Percentiles rank a stretch among this genome's conserved stretches.
Evolutionary conservation across 495 filamentous ascomycete species (phyloP).

Genomic region (Astrothelium macrocarpum): DNA sequence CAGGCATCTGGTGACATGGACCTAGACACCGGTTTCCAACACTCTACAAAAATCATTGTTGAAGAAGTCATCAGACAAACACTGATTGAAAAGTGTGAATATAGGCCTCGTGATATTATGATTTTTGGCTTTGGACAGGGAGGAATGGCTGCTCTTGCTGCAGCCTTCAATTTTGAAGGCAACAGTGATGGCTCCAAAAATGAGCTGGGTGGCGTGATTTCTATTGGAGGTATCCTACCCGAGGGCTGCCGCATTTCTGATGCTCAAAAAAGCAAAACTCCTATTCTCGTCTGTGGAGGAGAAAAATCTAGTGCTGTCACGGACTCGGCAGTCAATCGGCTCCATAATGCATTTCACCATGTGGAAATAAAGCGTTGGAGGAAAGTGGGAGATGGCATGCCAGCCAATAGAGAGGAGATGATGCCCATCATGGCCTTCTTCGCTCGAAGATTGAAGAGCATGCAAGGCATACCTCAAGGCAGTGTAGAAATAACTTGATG

Average conservation of each 20-base stretch:
- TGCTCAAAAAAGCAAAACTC: slow-evolving; percentile 52
- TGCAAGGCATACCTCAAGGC: slow-evolving; percentile 50
- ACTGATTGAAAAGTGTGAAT: slow-evolving; percentile 62
- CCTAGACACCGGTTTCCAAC: slow-evolving; percentile 65
- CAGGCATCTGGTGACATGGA: slow-evolving; percentile 55
- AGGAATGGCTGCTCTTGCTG: slow-evolving; percentile 63
- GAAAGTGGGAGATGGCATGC: slow-evolving; percentile 72
- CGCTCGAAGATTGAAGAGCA: slow-evolving; percentile 61
- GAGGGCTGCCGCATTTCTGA: slow-evolving; percentile 26
- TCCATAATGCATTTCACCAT: slow-evolving; percentile 59
- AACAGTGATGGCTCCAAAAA: slow-evolving; percentile 3
- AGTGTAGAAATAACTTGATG: slow-evolving; percentile 43
- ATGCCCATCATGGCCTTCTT: slow-evolving; percentile 90
- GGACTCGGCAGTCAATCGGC: slow-evolving; percentile 47
- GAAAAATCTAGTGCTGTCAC: slow-evolving; percentile 53
- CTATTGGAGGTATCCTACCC: slow-evolving; percentile 66
- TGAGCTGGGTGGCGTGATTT: slow-evolving; percentile 54
- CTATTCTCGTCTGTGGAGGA: slow-evolving; percentile 63
- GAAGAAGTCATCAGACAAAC: slow-evolving; percentile 49
- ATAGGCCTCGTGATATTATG: slow-evolving; percentile 55
- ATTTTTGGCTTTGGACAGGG: slow-evolving; percentile 85
- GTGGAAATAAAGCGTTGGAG: slow-evolving; percentile 69
- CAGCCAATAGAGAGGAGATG: slow-evolving; percentile 74
- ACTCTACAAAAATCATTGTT: slow-evolving; percentile 41
- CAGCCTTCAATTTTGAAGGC: slow-evolving; percentile 30